Percentiles rank a stretch among this genome's conserved stretches.
These are phyloP conservation scores for Amaranthus hypochondriacus DNA, from an alignment of 148 eudicot species.

Conservation along the genomic window DNA sequence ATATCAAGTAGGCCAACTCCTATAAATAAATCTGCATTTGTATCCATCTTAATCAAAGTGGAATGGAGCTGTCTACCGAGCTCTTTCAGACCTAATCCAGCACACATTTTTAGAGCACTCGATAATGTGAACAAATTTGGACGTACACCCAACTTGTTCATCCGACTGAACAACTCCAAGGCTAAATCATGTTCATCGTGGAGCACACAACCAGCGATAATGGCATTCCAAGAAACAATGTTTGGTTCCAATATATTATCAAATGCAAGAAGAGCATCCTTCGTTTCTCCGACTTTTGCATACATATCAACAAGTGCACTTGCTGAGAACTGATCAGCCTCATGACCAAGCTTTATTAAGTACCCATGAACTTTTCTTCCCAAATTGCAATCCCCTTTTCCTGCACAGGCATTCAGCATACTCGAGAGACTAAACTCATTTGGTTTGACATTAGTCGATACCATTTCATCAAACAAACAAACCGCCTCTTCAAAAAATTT, in stretches of 20 bases:
- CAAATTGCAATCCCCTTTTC: conserved; percentile 32
- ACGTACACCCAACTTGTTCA: conserved; percentile 45
- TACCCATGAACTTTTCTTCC: conserved; percentile 63
- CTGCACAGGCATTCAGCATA: conserved; percentile 58
- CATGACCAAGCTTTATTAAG: conserved; percentile 55
- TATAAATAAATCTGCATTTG: conserved; percentile 42
- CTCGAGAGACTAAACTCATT: conserved; percentile 68
- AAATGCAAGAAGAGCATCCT: conserved; percentile 40
- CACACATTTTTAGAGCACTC: conserved; percentile 75
- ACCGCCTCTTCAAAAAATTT: conserved; percentile 46
- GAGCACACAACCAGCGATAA: conserved; percentile 70
- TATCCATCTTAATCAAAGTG: conserved; percentile 48
- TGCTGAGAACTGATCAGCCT: conserved; percentile 55
- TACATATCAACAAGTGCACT: conserved; percentile 80
- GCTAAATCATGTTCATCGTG: conserved; percentile 57
- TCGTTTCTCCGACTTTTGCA: conserved; percentile 46
- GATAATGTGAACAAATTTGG: conserved; percentile 69
- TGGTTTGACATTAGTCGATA: conserved; percentile 45
- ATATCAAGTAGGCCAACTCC: conserved; percentile 64
- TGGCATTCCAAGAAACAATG: conserved; percentile 72
- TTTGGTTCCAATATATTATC: conserved; percentile 42
- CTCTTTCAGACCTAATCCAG: conserved; percentile 42
- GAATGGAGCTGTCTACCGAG: conserved; percentile 69
- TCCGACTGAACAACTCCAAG: conserved; percentile 44
- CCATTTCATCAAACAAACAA: conserved; percentile 58